Evolutionary conservation across 306 rosid genomes (phyloP).

Genomic region (Lotus japonicus): DNA sequence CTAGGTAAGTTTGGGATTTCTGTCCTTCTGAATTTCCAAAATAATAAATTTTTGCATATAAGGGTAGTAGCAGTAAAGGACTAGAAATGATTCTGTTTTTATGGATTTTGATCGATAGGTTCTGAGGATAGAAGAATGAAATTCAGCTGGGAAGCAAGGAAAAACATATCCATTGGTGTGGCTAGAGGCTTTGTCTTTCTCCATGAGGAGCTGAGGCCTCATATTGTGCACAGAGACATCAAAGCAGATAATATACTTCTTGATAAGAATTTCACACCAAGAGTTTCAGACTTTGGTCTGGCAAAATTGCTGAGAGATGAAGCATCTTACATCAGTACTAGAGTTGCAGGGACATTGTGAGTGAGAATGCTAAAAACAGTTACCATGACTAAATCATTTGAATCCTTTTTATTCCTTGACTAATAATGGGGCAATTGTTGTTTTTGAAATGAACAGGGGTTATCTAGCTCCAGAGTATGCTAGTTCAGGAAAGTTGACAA

Average conservation of each 20-base stretch:
- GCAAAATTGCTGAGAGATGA: constrained; percentile 63
- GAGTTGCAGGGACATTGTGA: constrained; percentile 96
- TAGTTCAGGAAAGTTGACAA: constrained; percentile 64
- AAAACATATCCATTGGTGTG: constrained; percentile 54
- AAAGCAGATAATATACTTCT: constrained; percentile 84
- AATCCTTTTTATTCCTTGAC: background rate
- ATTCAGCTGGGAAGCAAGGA: constrained; percentile 66
- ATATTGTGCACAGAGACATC: constrained; percentile 82
- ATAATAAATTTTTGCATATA: no score
- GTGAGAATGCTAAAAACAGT: constrained; percentile 9
- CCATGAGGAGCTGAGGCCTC: constrained; percentile 66
- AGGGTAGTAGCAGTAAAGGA: no score
- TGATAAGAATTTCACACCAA: constrained; percentile 53
- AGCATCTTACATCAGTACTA: constrained; percentile 68
- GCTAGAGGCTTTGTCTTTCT: constrained; percentile 70
- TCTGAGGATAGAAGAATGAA: constrained; percentile 45
- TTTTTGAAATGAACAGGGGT: constrained; percentile 41
- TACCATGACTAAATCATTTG: background rate
- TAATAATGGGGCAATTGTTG: background rate
- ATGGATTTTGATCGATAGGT: constrained; percentile 41
- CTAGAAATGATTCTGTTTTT: background rate
- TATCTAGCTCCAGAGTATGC: constrained; percentile 98
- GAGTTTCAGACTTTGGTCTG: constrained; percentile 80
- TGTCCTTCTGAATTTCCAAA: no score
- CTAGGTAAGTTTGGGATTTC: constrained; percentile 34